These are phyloP conservation scores for Trichomonas vaginalis DNA, from an alignment of 208 protist genomes.

Conservation along the genomic window DNA sequence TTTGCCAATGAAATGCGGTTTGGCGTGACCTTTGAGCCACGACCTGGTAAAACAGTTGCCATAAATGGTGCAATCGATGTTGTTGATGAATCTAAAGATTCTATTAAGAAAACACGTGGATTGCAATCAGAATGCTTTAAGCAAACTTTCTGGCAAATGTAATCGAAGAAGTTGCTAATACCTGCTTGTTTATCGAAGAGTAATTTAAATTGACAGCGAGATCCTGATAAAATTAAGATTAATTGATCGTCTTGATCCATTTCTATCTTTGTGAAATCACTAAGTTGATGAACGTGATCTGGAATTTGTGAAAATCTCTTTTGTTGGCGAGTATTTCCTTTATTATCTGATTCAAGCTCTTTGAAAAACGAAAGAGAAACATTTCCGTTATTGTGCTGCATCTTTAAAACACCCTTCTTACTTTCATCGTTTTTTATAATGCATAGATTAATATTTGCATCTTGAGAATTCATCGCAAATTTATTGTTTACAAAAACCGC, in stretches of 20 bases:
- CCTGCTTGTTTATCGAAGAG: neutral
- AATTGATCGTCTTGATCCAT: neutral
- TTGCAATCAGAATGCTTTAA: neutral
- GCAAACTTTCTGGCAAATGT: neutral
- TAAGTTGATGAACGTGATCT: neutral
- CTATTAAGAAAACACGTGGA: neutral
- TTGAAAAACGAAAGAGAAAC: neutral
- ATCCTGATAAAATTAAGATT: neutral
- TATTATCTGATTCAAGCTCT: neutral
- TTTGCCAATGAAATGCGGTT: neutral
- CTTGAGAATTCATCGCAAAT: neutral
- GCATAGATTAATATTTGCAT: neutral
- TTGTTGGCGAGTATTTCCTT: neutral
- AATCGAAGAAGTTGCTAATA: neutral
- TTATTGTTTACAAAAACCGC: neutral
- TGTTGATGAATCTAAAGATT: neutral
- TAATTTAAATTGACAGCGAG: neutral
- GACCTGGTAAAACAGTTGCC: neutral
- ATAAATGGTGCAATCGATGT: neutral
- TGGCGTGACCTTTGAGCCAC: neutral
- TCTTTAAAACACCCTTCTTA: neutral
- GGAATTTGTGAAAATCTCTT: neutral
- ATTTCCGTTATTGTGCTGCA: neutral
- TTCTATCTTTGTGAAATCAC: neutral
- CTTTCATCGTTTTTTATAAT: neutral